Evolutionary conservation across 768 basidiomycete genomes (phyloP), one percentile per base, ranked within the genome.

Genomic region (Glaciozyma antarctica): DNA sequence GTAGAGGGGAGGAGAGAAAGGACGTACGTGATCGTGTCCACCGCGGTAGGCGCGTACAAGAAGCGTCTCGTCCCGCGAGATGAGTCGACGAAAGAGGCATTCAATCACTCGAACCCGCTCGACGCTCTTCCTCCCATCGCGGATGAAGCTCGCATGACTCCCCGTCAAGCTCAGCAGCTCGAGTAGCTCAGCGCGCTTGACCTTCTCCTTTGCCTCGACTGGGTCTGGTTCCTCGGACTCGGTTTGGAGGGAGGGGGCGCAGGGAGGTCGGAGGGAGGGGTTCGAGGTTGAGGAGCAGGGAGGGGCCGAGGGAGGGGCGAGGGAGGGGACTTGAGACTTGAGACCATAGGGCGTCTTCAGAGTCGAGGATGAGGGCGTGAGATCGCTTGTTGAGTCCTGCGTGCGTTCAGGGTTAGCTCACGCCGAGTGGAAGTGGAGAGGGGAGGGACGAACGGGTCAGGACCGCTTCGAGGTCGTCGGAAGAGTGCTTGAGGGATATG

Each of bases 311-410:
- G 49, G 49, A 12, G 60, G 44, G 32, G 44, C 45, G 49, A 34
- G 52, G 12, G 57, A 43, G 32, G 34, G 30, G 17, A 24, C 49
- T 34, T 62, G 60, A 26, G 65, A 61, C 2, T 64, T 48, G 26
- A 70, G 62, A n/a, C 69, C 69, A 70, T 1, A 66, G 56, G 1
- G 69, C 69, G 49, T 70, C 69, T 43, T 70, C 69, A n/a, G 63
- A 63, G 32, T 61, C 63, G 60, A 65, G 66, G 10, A 66, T 65
- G 55, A 66, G 57, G 32, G 62, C 61, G 47, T 70, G 69, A 1
- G 69, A 70, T 0, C 63, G 57, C 12, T 60, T 58, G 47, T 63
- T 64, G 43, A 70, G 63, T 45, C 64, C 69, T 70, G 54, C 26
- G 22, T n/a, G 15, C 47, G 16, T 3, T 21, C 21, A 19, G 9